Evolutionary conservation across 495 filamentous ascomycete genomes (phyloP).

Genomic region (Daldinia caldariorum): DNA sequence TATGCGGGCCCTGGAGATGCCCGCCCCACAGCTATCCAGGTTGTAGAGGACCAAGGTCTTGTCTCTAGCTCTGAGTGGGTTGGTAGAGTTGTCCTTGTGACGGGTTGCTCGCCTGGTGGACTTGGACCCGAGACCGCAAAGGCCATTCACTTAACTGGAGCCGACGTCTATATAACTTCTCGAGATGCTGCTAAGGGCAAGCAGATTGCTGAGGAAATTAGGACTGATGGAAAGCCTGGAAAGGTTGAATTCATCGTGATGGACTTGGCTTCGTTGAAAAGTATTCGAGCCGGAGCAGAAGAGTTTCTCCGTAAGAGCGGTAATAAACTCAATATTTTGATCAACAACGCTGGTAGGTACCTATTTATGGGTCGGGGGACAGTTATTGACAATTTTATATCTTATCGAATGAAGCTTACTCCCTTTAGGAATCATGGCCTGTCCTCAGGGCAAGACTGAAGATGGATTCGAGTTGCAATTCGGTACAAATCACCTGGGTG

Average conservation of each 20-base stretch:
- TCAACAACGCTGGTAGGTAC: slow-evolving; percentile 44
- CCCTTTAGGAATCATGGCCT: slow-evolving; percentile 52
- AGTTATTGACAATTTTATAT: not conserved
- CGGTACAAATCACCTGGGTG: not conserved
- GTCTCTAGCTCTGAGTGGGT: slow-evolving; percentile 47
- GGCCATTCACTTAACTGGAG: slow-evolving; percentile 59
- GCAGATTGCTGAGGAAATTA: slow-evolving; percentile 42
- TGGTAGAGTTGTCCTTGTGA: slow-evolving; percentile 62
- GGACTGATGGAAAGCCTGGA: slow-evolving; percentile 35
- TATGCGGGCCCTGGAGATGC: slow-evolving; percentile 62
- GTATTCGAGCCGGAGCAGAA: slow-evolving; percentile 41
- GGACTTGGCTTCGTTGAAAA: slow-evolving; percentile 47
- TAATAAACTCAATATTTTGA: slow-evolving; percentile 43
- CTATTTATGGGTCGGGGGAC: not conserved
- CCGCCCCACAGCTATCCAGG: slow-evolving; percentile 64
- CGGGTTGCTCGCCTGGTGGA: slow-evolving; percentile 60
- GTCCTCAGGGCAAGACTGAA: slow-evolving; percentile 8
- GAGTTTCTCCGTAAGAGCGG: slow-evolving; percentile 37
- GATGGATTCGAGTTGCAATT: not conserved
- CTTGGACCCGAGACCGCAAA: slow-evolving; percentile 64
- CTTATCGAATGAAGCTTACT: not conserved
- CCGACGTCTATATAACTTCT: slow-evolving; percentile 58
- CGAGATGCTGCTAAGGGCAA: slow-evolving; percentile 54
- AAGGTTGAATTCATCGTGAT: slow-evolving; percentile 50
- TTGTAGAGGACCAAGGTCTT: slow-evolving; percentile 61